phyloP scores from a whole-genome alignment of 2,329 filamentous ascomycete species.

The Pseudophaeomoniella oleicola region DNA sequence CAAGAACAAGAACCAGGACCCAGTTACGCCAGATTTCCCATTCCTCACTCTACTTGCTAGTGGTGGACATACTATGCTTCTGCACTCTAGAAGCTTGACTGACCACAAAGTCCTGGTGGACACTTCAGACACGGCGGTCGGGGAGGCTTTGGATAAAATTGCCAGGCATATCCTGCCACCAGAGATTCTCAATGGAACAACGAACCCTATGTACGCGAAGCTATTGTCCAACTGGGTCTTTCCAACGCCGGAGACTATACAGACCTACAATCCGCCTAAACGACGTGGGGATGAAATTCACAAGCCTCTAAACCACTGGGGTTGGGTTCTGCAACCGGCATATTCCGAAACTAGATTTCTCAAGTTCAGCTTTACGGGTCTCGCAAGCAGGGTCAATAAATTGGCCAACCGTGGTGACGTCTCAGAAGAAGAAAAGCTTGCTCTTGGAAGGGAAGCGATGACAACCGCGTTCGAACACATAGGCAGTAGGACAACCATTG shows the following conservation, averaged over 20 bases:
- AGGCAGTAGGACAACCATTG: slow-evolving; percentile 57
- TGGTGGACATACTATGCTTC: slow-evolving; percentile 79
- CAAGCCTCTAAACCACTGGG: slow-evolving; percentile 32
- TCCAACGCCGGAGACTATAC: slow-evolving; percentile 25
- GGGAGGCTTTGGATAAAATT: slow-evolving; percentile 78
- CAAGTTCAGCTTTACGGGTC: slow-evolving; percentile 60
- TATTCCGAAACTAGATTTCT: slow-evolving; percentile 45
- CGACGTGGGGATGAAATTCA: slow-evolving; percentile 45
- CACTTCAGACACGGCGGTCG: slow-evolving; percentile 70
- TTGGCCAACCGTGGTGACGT: slow-evolving; percentile 33
- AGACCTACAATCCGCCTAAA: slow-evolving; percentile 43
- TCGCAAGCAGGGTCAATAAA: slow-evolving; percentile 51
- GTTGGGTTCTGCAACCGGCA: slow-evolving; percentile 58
- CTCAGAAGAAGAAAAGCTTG: slow-evolving; percentile 45
- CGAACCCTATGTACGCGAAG: slow-evolving; percentile 64
- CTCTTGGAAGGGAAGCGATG: slow-evolving; percentile 62
- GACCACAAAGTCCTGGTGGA: slow-evolving; percentile 60
- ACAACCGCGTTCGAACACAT: slow-evolving; percentile 77
- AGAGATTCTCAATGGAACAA: slow-evolving; percentile 36
- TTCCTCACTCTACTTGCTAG: slow-evolving; percentile 83
- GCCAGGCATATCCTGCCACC: slow-evolving; percentile 61
- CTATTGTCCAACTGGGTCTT: slow-evolving; percentile 71
- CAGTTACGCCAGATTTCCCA: slow-evolving; percentile 48
- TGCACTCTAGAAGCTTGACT: slow-evolving; percentile 54
- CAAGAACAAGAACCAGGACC: slow-evolving; percentile 1